Evolutionary conservation across 768 basidiomycete species (phyloP).

Genomic region (Kwoniella shandongensis): DNA sequence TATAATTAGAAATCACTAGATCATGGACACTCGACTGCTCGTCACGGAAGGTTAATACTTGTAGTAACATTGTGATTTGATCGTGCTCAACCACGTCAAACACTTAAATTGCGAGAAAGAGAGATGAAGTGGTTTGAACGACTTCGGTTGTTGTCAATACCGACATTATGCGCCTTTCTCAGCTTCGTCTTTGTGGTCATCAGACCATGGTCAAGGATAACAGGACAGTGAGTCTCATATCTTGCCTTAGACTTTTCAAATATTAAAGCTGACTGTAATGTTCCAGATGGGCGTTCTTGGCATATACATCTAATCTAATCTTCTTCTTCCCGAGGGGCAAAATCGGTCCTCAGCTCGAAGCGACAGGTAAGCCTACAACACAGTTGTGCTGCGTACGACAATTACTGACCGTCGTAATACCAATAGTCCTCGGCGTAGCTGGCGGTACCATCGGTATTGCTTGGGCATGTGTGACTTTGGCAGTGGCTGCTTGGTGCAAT

Average conservation of each 20-base stretch:
- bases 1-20: no score
- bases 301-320: conserved; percentile 38
- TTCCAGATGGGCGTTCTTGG: conserved; percentile 42
- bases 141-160: conserved; percentile 23
- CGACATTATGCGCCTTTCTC: conserved; percentile 36
- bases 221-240: conserved; percentile 34
- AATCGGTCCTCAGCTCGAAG: conserved; percentile 32
- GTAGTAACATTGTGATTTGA: no score
- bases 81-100: no score
- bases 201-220: conserved; percentile 22
- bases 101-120: no score
- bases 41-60: no score
- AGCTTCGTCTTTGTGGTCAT: conserved; percentile 40
- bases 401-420: background rate
- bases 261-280: background rate
- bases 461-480: conserved; percentile 31
- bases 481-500: conserved; percentile 37
- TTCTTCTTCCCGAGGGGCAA: conserved; percentile 43
- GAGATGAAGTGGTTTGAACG: conserved; percentile 10
- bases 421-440: conserved; percentile 30
- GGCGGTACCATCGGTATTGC: conserved; percentile 30
- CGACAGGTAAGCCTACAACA: conserved; percentile 37
- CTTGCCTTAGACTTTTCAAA: background rate
- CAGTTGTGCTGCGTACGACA: background rate
- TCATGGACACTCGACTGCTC: no score